Base-by-base conservation (phyloP, 1,284 basidiomycete species). In the Anthracocystis panici-leucophaei region DNA sequence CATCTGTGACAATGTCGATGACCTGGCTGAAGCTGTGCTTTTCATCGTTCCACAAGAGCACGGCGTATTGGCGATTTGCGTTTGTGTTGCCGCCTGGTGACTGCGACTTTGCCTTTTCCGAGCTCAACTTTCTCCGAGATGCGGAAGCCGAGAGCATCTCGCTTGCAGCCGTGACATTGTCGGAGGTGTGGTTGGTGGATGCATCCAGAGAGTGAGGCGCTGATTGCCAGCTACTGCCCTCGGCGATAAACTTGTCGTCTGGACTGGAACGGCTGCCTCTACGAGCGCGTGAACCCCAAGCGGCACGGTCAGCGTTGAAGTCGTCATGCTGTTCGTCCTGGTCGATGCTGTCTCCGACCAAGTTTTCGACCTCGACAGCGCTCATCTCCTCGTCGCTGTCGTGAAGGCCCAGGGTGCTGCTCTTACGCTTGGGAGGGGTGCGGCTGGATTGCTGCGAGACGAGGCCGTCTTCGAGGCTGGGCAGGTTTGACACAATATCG, bases 31-130 rank as follows among this genome's bases (percentile, higher is more conserved):
- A 93, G 2, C 93, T 95, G 85, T 98, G 97, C 79, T 95, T 97
- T 86, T 99, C 97, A 86, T 98, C 96, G 85, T 97, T 95, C 95
- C 95, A 98, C 2, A 98, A 87, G 20, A 97, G 88, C 58, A 98
- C 89, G 23, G 92, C 92, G 89, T 71, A 95, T 91, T 74, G 90
- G 14, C 75, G 80, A 40, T 68, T 75, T 35, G 48, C 57, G 31
- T 55, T 54, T 41, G 35, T 12, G 14, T 60, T 48, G 5, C 56
- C 51, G 4, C 53, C 46, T 10, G 57, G 23, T 11, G 40, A 2
- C 9, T 60, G 59, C 20, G 70, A 45, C 21, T 73, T 60, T 16
- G 20, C 42, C 27, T 38, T 49, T 1, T 65, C 68, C 21, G 45
- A 14, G 50, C 57, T 61, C 16, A 58, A 62, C 20, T 54, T 71